Evolutionary conservation across 352 stramenopile genomes (phyloP).

Genomic region (Paralagenidium karlingii): DNA sequence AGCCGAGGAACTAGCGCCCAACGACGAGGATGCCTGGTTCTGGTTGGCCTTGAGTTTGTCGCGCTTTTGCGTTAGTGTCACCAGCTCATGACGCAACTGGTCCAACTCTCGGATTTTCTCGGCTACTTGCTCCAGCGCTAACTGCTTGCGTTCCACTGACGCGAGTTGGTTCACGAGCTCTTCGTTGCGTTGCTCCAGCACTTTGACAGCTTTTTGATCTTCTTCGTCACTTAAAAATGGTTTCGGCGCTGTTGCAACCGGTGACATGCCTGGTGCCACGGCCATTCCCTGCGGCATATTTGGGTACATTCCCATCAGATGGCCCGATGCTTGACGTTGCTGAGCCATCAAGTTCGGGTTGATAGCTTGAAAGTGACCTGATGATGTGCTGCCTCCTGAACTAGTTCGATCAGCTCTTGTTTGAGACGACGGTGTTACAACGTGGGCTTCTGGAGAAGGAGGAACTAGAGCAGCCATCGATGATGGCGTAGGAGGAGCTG

Average conservation of each 20-base stretch:
- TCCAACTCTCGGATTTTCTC: conserved; percentile 59
- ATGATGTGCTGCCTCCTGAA: neutral
- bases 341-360: neutral
- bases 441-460: too few species aligned
- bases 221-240: conserved; percentile 48
- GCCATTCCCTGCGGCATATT: neutral
- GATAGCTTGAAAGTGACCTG: too few species aligned
- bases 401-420: neutral
- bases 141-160: conserved; percentile 49
- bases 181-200: conserved; percentile 51
- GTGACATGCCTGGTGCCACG: neutral
- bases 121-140: conserved; percentile 36
- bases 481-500: neutral
- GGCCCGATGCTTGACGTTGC: too few species aligned
- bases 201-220: conserved; percentile 25
- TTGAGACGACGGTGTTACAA: neutral
- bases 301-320: neutral
- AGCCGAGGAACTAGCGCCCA: neutral
- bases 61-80: conserved; percentile 51
- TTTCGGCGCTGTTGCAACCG: conserved; percentile 9
- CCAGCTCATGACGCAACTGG: conserved; percentile 55
- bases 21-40: neutral
- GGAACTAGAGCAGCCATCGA: neutral
- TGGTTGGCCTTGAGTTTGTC: conserved; percentile 23
- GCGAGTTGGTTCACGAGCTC: conserved; percentile 21